These are phyloP conservation scores for Macadamia integrifolia DNA, from an alignment of 164 flowering plant genomes.

Conservation along the genomic window DNA sequence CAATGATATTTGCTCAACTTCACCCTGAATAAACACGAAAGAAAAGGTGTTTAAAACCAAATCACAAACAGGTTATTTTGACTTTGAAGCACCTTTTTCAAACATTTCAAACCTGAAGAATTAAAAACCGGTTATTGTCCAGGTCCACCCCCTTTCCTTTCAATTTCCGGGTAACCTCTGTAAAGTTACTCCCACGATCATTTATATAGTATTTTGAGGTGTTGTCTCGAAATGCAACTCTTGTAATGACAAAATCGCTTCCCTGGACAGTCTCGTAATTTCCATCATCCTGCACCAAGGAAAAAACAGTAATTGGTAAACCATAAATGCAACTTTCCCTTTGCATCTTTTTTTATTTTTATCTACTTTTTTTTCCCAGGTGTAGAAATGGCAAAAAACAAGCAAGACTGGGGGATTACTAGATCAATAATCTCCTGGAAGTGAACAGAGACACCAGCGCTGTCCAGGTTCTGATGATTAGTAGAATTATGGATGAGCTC, in stretches of 20 bases:
- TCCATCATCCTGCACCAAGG: conserved; percentile 61
- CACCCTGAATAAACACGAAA: conserved; percentile 54
- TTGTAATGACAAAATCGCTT: conserved; percentile 78
- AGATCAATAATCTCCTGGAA: conserved; percentile 90
- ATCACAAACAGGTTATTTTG: neutral
- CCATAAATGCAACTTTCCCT: neutral
- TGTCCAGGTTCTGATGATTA: conserved; percentile 89
- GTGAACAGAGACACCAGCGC: conserved; percentile 92
- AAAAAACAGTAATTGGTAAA: neutral
- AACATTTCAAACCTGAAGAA: conserved; percentile 66
- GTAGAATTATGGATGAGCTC: conserved; percentile 96
- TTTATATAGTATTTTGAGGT: conserved; percentile 91
- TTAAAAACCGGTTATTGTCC: conserved; percentile 92
- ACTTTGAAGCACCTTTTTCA: neutral
- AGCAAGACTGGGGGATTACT: conserved; percentile 32
- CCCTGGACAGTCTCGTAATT: conserved; percentile 74
- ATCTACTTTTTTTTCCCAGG: too few species aligned
- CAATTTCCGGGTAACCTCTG: conserved; percentile 83
- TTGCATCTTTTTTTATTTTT: too few species aligned
- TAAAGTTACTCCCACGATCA: conserved; percentile 70
- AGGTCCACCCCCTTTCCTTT: conserved; percentile 95
- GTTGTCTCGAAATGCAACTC: conserved; percentile 84
- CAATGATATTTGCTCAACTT: conserved; percentile 95
- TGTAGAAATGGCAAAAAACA: neutral
- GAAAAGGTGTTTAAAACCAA: neutral